These are phyloP conservation scores for Yamadazyma buinensis DNA, from an alignment of 1,139 yeast species.

Conservation along the genomic window DNA sequence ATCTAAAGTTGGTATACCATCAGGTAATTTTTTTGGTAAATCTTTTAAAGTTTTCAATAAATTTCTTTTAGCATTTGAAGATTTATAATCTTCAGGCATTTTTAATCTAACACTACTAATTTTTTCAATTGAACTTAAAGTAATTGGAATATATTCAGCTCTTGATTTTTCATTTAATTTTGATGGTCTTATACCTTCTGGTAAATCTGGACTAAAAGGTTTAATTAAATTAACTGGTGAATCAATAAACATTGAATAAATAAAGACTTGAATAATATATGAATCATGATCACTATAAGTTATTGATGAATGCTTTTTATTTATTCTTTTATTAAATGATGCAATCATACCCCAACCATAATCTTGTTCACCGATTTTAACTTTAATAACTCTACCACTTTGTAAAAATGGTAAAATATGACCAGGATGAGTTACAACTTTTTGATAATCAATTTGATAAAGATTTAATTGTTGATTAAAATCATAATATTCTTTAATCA, in stretches of 20 bases:
- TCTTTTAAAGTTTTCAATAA: constrained; percentile 77
- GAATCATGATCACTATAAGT: constrained; percentile 77
- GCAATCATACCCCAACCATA: constrained; percentile 97
- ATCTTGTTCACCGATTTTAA: constrained; percentile 55
- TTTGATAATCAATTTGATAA: constrained; percentile 75
- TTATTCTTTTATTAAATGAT: constrained; percentile 65
- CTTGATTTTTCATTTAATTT: constrained; percentile 65
- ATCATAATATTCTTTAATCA: constrained; percentile 79
- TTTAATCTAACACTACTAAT: constrained; percentile 78
- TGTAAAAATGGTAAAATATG: constrained; percentile 79
- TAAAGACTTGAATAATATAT: constrained; percentile 80
- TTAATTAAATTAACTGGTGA: constrained; percentile 71
- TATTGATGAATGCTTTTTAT: constrained; percentile 52
- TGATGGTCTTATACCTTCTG: constrained; percentile 88
- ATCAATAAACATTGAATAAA: constrained; percentile 73
- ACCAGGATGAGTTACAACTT: constrained; percentile 90
- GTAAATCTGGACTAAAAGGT: constrained; percentile 69
- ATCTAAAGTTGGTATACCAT: constrained; percentile 84
- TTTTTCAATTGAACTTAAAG: constrained; percentile 68
- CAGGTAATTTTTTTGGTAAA: constrained; percentile 78
- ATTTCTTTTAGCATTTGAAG: constrained; percentile 66
- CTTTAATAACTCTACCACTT: constrained; percentile 79
- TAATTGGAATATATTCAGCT: constrained; percentile 79
- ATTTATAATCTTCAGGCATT: constrained; percentile 76
- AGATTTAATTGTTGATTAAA: constrained; percentile 64